These are phyloP conservation scores for Spathaspora arborariae DNA, from an alignment of 805 yeast species.

Conservation along the genomic window DNA sequence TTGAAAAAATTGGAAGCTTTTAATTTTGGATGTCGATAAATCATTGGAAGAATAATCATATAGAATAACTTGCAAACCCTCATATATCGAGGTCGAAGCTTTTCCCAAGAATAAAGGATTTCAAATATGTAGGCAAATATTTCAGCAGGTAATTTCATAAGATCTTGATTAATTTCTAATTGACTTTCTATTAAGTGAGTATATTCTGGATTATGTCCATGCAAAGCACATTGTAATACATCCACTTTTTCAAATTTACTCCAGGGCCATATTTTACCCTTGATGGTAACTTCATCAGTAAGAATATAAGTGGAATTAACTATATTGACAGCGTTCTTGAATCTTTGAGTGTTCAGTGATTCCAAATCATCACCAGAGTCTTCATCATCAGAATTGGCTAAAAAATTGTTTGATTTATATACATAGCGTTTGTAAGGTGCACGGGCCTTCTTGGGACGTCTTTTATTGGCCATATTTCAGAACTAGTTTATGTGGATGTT, in stretches of 20 bases:
- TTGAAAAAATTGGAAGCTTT: conserved; percentile 61
- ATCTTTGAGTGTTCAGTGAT: conserved; percentile 2
- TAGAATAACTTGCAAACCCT: conserved; percentile 63
- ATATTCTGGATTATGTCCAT: conserved; percentile 20
- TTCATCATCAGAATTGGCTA: conserved; percentile 23
- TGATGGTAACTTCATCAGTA: conserved; percentile 16
- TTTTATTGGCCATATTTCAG: conserved; percentile 72
- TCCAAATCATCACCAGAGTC: conserved; percentile 10
- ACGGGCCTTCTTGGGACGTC: conserved; percentile 78
- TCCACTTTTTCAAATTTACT: conserved; percentile 51
- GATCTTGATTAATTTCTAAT: conserved; percentile 10
- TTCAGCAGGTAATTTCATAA: conserved; percentile 38
- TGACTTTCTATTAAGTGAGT: conserved; percentile 11
- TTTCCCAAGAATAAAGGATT: conserved; percentile 23
- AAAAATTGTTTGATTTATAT: conserved; percentile 39
- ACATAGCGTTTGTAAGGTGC: conserved; percentile 79
- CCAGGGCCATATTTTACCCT: conserved; percentile 43
- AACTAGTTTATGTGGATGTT: not conserved
- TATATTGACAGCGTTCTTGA: conserved; percentile 18
- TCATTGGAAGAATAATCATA: conserved; percentile 51
- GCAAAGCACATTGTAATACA: conserved; percentile 35
- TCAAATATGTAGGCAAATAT: conserved; percentile 29
- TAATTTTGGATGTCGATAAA: conserved; percentile 64
- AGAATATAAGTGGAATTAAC: conserved; percentile 33
- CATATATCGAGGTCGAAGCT: conserved; percentile 46